Conservation (phyloP, 148 eudicot species). For the Rhododendron henanense region DNA sequence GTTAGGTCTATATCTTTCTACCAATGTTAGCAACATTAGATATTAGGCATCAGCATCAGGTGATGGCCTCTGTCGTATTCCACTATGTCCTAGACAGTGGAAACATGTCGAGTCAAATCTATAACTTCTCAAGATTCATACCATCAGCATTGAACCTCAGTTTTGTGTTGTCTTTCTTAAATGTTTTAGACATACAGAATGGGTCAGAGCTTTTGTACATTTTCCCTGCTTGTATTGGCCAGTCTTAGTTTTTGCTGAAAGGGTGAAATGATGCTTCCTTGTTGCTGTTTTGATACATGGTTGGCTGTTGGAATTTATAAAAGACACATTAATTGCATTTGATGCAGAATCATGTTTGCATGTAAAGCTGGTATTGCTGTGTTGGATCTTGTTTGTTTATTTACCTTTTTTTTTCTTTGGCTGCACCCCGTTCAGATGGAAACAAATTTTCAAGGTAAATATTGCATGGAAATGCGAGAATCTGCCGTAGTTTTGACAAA, state of each 20-base stretch:
- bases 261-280: background rate
- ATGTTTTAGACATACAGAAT: background rate
- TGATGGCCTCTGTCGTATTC: background rate
- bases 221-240: background rate
- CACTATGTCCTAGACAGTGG: background rate
- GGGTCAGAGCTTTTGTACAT: background rate
- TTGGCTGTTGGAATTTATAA: background rate
- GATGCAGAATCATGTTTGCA: background rate
- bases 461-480: constrained; percentile 76
- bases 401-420: background rate
- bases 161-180: background rate
- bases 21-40: background rate
- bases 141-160: background rate
- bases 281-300: background rate
- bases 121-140: background rate
- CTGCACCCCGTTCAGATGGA: constrained; percentile 44
- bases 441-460: constrained; percentile 59
- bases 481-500: constrained; percentile 60
- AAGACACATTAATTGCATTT: background rate
- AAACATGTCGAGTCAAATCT: background rate
- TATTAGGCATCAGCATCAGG: background rate
- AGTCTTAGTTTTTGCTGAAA: background rate
- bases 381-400: background rate
- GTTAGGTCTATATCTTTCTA: background rate
- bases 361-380: background rate